Evolutionary conservation across 2,329 filamentous ascomycete genomes (phyloP), one percentile per base, ranked within the genome.

Genomic region (Fusarium sp.): DNA sequence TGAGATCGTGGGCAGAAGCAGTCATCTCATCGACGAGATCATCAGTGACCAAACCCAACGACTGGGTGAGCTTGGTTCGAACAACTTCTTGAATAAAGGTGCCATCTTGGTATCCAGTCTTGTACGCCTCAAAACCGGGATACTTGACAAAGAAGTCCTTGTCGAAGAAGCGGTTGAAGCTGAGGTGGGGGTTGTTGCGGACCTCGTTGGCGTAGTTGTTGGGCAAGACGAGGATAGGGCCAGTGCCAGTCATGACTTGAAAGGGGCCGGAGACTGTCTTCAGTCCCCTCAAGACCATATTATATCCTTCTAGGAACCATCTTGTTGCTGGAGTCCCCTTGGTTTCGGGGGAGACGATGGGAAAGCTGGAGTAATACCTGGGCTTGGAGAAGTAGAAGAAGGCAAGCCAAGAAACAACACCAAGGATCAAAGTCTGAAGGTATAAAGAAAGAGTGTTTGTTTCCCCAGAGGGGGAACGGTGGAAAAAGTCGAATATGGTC

Each of bases 111-210:
- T 51, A 51, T 20, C 46, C 46, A 9, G 46, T 51, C n/a, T 16
- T 51, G 10, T 51, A 51, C 6, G 62, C 57, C 10, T 64, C 58
- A n/a, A 64, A 64, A 9, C 62, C 62, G 2, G 57, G 58, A 25
- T 56, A 61, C 2, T 40, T 31, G 13, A 61, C 58, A 29, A 61
- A 61, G 31, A 64, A 61, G 27, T 64, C 57, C 18, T 50, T 36
- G 31, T 64, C 50, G 7, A 61, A 61, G 25, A 50, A 61, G 7
- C 58, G 50, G 25, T 61, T 61, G 34, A 64, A 64, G 14, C 58
- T 61, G 1, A 64, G 11, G 34, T 57, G 29, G 8, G 58, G 50
- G 23, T 57, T 61, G 58, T 64, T 64, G 25, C 58, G 50, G 11
- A 51, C 46, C 4, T 33, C 27, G 23, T 51, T 25, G 27, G 46